phyloP scores from a whole-genome alignment of 2,329 filamentous ascomycete species.

The Dothideomycetidae sp. region DNA sequence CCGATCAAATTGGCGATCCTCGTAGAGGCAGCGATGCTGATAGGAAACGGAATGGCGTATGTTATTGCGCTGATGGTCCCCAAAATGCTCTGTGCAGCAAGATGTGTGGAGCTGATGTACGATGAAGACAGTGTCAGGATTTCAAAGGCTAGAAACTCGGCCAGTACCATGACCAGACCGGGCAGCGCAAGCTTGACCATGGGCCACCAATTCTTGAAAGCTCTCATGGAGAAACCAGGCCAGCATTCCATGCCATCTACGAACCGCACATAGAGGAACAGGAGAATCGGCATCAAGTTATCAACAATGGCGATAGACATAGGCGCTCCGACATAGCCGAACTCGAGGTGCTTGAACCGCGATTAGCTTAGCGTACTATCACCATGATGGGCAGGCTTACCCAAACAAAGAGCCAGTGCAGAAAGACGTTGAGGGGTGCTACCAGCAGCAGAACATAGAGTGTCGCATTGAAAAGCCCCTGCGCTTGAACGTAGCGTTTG shows the following conservation, averaged over 20 bases:
- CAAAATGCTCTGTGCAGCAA: constrained; percentile 80
- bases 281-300: constrained; percentile 52
- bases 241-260: constrained; percentile 58
- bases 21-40: constrained; percentile 78
- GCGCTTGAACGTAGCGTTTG: constrained; percentile 77
- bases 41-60: constrained; percentile 52
- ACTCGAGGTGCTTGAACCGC: constrained; percentile 29
- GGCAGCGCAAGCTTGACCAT: constrained; percentile 81
- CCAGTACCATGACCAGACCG: constrained; percentile 82
- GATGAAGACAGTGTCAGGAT: constrained; percentile 69
- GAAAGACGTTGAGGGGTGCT: constrained; percentile 61
- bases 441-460: constrained; percentile 70
- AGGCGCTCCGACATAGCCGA: constrained; percentile 65
- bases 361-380: neutral
- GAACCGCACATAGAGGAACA: constrained; percentile 60
- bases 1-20: constrained; percentile 85
- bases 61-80: constrained; percentile 27
- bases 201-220: constrained; percentile 58
- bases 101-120: constrained; percentile 61
- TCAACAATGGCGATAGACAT: constrained; percentile 63
- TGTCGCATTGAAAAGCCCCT: constrained; percentile 68
- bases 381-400: constrained; percentile 24
- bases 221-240: constrained; percentile 56
- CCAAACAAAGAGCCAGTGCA: constrained; percentile 74
- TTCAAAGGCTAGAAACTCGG: constrained; percentile 85